These are phyloP conservation scores for Colletotrichum tabaci DNA, from an alignment of 2,329 filamentous ascomycete species.

Conservation along the genomic window DNA sequence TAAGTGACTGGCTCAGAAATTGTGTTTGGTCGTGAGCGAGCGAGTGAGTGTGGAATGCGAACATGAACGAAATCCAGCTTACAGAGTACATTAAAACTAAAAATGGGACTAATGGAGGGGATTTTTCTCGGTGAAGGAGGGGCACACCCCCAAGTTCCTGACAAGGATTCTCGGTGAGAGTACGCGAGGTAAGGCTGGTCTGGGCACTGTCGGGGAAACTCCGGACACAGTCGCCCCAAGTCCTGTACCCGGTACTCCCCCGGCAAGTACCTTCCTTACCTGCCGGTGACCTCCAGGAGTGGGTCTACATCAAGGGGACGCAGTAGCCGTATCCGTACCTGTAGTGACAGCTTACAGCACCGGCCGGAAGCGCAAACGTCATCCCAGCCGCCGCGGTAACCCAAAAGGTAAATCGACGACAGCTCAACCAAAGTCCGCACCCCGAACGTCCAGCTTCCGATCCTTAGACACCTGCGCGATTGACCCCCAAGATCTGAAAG, in stretches of 20 bases:
- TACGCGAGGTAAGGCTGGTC: no score
- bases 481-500: background rate
- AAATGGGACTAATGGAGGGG: conserved; percentile 29
- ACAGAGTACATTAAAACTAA: conserved; percentile 17
- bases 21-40: conserved; percentile 1
- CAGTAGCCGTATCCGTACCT: conserved; percentile 7
- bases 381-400: conserved; percentile 35
- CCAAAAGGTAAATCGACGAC: conserved; percentile 29
- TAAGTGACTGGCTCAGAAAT: background rate
- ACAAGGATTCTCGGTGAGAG: conserved; percentile 22
- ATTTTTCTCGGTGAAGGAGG: conserved; percentile 44
- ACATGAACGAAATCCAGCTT: conserved; percentile 32
- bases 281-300: conserved; percentile 15
- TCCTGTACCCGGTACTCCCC: conserved; percentile 7
- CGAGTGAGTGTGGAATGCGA: conserved; percentile 15
- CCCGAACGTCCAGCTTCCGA: background rate
- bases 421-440: conserved; percentile 7
- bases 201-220: conserved; percentile 26
- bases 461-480: background rate
- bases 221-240: background rate
- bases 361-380: conserved; percentile 41
- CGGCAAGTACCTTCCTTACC: conserved; percentile 6
- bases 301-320: conserved; percentile 29
- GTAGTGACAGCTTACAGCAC: conserved; percentile 17
- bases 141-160: conserved; percentile 1